These are phyloP conservation scores for Stentor roeselii DNA, from an alignment of 73 alveolate species.

Conservation along the genomic window DNA sequence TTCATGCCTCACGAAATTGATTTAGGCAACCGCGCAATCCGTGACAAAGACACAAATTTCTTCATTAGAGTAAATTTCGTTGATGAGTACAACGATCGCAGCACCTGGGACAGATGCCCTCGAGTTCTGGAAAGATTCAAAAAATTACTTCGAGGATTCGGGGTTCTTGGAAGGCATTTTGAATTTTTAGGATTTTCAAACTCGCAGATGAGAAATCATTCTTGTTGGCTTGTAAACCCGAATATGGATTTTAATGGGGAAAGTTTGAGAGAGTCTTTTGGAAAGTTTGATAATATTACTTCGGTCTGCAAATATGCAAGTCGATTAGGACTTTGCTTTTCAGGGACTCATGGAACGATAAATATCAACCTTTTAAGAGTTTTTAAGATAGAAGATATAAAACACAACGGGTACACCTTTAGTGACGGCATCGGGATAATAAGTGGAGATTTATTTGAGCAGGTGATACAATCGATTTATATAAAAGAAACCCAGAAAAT, in stretches of 20 bases:
- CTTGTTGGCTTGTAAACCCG: neutral
- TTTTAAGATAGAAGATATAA: neutral
- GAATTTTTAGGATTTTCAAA: neutral
- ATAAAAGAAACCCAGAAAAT: neutral
- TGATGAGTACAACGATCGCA: neutral
- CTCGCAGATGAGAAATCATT: neutral
- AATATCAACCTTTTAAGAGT: neutral
- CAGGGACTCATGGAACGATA: neutral
- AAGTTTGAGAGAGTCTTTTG: neutral
- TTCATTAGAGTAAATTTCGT: neutral
- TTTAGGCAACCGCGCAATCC: neutral
- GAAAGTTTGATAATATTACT: neutral
- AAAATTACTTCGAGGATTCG: neutral
- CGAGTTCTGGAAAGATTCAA: neutral
- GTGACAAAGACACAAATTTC: neutral
- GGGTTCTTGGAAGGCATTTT: neutral
- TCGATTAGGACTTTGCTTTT: neutral
- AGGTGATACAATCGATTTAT: neutral
- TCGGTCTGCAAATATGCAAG: neutral
- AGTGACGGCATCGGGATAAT: conserved; percentile 15
- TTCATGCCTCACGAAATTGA: neutral
- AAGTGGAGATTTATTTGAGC: neutral
- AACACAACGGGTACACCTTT: neutral
- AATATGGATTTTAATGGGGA: neutral
- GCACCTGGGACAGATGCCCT: neutral